phyloP scores from a whole-genome alignment of 202 grass and related monocot species.

The Carex sylvatica region DNA sequence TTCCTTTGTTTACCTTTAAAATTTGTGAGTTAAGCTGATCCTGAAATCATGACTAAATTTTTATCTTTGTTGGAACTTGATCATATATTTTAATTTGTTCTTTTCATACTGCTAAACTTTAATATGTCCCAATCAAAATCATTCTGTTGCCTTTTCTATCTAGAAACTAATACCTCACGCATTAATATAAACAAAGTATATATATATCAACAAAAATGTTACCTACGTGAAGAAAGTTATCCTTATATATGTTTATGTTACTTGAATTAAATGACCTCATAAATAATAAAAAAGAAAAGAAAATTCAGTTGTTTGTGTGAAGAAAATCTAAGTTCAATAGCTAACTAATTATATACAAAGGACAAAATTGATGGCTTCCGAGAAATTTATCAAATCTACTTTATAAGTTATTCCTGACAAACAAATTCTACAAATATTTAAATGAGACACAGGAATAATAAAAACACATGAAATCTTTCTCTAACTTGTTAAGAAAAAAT shows the following conservation, averaged over 20 bases:
- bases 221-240: neutral
- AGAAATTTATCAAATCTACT: neutral
- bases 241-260: too few species aligned
- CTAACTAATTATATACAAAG: too few species aligned
- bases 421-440: neutral
- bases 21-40: neutral
- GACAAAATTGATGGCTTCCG: neutral
- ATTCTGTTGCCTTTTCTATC: neutral
- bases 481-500: neutral
- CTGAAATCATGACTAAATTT: neutral
- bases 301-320: neutral
- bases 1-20: neutral
- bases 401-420: neutral
- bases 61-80: neutral
- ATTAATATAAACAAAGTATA: neutral
- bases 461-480: neutral
- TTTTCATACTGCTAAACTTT: neutral
- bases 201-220: neutral
- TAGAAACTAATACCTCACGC: neutral
- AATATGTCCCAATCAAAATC: neutral
- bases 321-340: too few species aligned
- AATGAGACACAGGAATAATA: neutral
- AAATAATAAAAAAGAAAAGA: neutral
- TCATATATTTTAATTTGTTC: neutral
- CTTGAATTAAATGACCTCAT: too few species aligned